Evolutionary conservation across 2,329 filamentous ascomycete species (phyloP).

Genomic region (Pezicula neosporulosa): DNA sequence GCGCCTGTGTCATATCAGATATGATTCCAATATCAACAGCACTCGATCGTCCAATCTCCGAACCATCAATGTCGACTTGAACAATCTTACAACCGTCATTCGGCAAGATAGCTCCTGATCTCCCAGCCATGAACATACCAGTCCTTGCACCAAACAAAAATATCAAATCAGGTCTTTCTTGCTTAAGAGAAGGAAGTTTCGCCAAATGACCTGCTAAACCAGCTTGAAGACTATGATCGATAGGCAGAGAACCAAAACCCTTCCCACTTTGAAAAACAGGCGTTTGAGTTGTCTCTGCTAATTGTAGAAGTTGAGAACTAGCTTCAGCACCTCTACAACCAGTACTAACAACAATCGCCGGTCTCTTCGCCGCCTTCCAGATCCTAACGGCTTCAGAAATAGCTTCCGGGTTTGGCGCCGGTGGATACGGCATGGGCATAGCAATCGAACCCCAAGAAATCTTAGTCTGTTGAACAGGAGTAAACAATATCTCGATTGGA

Average conservation of each 20-base stretch:
- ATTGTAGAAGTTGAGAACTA: background rate
- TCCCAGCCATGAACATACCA: constrained; percentile 36
- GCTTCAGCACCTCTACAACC: no score
- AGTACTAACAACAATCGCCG: no score
- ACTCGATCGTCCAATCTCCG: constrained; percentile 16
- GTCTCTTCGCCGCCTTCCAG: no score
- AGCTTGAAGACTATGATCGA: constrained; percentile 30
- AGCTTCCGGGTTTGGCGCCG: no score
- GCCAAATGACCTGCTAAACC: constrained; percentile 32
- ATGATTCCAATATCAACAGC: constrained; percentile 38
- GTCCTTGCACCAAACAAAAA: constrained; percentile 38
- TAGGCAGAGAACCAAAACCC: constrained; percentile 25
- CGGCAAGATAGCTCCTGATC: constrained; percentile 34
- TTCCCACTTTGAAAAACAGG: constrained; percentile 39
- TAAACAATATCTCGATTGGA: constrained; percentile 37
- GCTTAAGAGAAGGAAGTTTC: constrained; percentile 17
- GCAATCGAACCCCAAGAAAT: no score
- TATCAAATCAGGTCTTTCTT: constrained; percentile 30
- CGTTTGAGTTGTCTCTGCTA: constrained; percentile 31
- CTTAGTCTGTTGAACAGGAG: constrained; percentile 32
- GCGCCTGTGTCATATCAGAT: constrained; percentile 28
- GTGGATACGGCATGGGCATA: no score
- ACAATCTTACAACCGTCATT: constrained; percentile 19
- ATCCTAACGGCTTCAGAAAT: no score
- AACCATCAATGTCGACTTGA: no score